Conservation (phyloP, 805 yeast genomes). For the Cyberlindnera mycetangii region DNA sequence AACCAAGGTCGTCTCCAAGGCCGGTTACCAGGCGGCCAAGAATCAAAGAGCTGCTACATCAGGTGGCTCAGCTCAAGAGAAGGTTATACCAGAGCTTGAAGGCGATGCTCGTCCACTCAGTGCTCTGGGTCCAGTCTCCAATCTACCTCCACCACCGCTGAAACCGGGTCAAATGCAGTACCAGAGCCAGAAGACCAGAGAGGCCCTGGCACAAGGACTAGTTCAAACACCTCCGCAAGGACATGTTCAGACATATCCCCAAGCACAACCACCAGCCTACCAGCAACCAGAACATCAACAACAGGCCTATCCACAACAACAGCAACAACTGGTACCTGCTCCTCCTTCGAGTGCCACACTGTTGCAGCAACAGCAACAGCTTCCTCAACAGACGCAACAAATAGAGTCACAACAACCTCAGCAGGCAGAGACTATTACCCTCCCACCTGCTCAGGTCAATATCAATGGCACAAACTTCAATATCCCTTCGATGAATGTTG, state of each 20-base stretch:
- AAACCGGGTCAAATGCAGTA: conserved; percentile 36
- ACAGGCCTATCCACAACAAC: no score
- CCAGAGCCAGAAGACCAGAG: conserved; percentile 11
- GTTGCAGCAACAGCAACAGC: not conserved
- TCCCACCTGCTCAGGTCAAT: conserved; percentile 16
- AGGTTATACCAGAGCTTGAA: conserved; percentile 6
- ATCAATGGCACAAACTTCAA: conserved; percentile 14
- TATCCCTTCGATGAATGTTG: conserved; percentile 16
- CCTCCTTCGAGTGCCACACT: not conserved
- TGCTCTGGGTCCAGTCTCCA: conserved; percentile 17
- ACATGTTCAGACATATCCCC: conserved; percentile 2
- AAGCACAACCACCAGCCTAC: not conserved
- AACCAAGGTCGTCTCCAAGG: conserved; percentile 38
- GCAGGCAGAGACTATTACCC: conserved; percentile 9
- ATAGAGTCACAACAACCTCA: not conserved
- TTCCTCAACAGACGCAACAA: not conserved
- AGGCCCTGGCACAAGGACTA: not conserved
- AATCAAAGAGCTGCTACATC: conserved; percentile 20
- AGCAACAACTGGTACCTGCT: no score
- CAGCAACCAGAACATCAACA: not conserved
- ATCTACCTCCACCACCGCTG: conserved; percentile 39
- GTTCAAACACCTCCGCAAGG: not conserved
- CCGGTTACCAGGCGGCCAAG: conserved; percentile 39
- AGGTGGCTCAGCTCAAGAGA: not conserved
- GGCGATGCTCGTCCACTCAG: conserved; percentile 12